phyloP scores from a whole-genome alignment of 352 stramenopile genomes.

The Globisporangium spiculum region DNA sequence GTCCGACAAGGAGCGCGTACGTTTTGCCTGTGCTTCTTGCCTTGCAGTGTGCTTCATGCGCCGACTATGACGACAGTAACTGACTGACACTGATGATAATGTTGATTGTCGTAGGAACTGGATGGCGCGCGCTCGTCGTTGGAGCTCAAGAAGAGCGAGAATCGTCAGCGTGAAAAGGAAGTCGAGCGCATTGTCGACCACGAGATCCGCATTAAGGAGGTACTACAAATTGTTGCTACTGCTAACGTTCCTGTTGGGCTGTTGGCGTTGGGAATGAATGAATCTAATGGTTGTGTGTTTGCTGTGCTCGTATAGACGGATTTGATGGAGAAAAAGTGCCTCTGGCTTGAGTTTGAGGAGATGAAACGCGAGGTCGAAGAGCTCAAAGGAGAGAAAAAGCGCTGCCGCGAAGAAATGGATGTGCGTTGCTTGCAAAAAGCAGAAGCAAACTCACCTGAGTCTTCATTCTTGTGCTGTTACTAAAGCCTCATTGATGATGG shows the following conservation, averaged over 20 bases:
- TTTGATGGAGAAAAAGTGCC: slow-evolving; percentile 84
- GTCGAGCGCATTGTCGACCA: slow-evolving; percentile 84
- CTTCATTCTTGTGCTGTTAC: neutral
- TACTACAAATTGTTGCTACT: slow-evolving; percentile 13
- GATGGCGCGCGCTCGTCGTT: slow-evolving; percentile 57
- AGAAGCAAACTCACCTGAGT: neutral
- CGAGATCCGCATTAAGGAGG: slow-evolving; percentile 75
- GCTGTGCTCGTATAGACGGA: slow-evolving; percentile 37
- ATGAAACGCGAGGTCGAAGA: slow-evolving; percentile 64
- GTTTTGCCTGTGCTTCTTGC: slow-evolving; percentile 5
- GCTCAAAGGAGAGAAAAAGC: slow-evolving; percentile 66
- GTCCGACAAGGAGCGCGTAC: slow-evolving; percentile 62
- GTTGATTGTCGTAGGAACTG: slow-evolving; percentile 40
- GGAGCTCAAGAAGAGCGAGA: slow-evolving; percentile 85
- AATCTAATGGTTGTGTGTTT: neutral
- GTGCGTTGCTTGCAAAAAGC: slow-evolving; percentile 23
- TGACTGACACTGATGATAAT: neutral
- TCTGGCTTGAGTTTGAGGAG: slow-evolving; percentile 85
- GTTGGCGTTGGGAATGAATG: neutral
- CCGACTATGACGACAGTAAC: neutral
- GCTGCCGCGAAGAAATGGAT: slow-evolving; percentile 64
- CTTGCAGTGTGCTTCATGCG: neutral
- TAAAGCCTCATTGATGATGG: neutral
- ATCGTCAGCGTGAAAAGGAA: slow-evolving; percentile 75
- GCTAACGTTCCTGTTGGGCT: neutral